A percentile compares a stretch with the other conserved stretches of the same genome.
These are phyloP conservation scores for Malassezia psittaci DNA, from an alignment of 1,284 basidiomycete genomes.

Conservation along the genomic window DNA sequence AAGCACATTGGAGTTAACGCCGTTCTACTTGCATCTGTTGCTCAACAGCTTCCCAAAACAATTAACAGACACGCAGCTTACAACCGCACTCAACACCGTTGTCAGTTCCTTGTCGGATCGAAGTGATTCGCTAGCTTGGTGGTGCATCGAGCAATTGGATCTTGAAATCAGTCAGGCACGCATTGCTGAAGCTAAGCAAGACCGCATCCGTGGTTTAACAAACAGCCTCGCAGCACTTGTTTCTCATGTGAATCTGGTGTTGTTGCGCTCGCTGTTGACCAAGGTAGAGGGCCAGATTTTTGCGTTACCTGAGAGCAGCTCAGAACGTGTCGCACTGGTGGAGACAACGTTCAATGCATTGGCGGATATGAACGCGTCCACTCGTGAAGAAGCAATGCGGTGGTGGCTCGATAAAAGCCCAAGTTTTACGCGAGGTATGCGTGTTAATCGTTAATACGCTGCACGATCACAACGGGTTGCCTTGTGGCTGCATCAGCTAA, in stretches of 20 bases:
- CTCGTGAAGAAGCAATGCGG: slow-evolving; percentile 35
- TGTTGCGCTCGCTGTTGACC: slow-evolving; percentile 32
- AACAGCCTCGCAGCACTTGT: slow-evolving; percentile 28
- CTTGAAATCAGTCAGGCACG: slow-evolving; percentile 23
- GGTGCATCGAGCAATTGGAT: slow-evolving; percentile 28
- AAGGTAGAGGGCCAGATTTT: slow-evolving; percentile 29
- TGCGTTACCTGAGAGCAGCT: slow-evolving; percentile 9
- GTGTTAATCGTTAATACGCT: neutral
- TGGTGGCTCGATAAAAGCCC: slow-evolving; percentile 42
- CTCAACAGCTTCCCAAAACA: slow-evolving; percentile 20
- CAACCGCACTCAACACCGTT: slow-evolving; percentile 33
- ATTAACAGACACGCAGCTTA: slow-evolving; percentile 28
- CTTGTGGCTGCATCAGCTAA: slow-evolving; percentile 1
- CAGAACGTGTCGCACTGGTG: slow-evolving; percentile 20
- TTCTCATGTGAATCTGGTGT: slow-evolving; percentile 39
- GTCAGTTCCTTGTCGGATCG: slow-evolving; percentile 31
- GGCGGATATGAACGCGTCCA: slow-evolving; percentile 35
- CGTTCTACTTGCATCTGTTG: slow-evolving; percentile 37
- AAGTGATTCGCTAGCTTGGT: slow-evolving; percentile 40
- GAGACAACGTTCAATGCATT: slow-evolving; percentile 33
- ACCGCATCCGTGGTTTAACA: slow-evolving; percentile 15
- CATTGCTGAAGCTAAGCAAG: neutral
- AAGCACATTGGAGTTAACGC: slow-evolving; percentile 28
- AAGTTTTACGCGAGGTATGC: slow-evolving; percentile 29
- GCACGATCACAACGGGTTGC: slow-evolving; percentile 17